Conservation (phyloP, 2,329 filamentous ascomycete species). For the Clarireedia sp. region DNA sequence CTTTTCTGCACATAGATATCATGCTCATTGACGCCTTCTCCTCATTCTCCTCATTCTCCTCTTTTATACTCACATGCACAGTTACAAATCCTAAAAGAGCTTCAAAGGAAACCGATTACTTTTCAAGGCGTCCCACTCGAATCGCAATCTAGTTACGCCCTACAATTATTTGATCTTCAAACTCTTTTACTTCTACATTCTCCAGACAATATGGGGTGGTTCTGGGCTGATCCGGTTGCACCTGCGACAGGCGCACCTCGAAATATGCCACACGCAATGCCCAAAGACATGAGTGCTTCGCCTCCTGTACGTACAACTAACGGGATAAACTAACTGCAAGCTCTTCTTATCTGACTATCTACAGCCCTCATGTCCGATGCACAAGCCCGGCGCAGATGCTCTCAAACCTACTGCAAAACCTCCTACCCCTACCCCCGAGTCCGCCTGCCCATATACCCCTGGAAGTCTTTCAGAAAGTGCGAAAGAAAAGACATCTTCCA, state of each 20-base stretch:
- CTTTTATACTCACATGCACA: neutral
- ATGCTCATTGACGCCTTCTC: neutral
- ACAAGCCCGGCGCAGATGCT: conserved; percentile 36
- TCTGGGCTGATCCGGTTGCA: conserved; percentile 25
- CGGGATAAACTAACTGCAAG: conserved; percentile 11
- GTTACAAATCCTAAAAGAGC: no score
- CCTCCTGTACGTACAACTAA: conserved; percentile 23
- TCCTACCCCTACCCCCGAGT: conserved; percentile 24
- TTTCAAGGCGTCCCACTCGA: neutral
- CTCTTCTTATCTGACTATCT: neutral
- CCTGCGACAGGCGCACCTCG: conserved; percentile 18
- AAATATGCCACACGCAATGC: conserved; percentile 19
- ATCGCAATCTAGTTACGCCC: neutral
- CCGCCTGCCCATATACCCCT: conserved; percentile 29
- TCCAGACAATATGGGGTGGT: conserved; percentile 26
- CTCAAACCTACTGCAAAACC: conserved; percentile 23
- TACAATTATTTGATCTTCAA: neutral
- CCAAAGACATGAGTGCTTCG: conserved; percentile 14
- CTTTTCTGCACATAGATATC: neutral
- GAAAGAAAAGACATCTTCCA: conserved; percentile 34
- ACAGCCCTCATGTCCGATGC: conserved; percentile 64
- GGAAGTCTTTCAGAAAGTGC: conserved; percentile 16
- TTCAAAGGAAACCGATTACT: neutral
- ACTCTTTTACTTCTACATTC: neutral
- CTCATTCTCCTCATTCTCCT: neutral